Base-by-base conservation (phyloP, 1,139 yeast species). In the Blastobotrys indianensis region DNA sequence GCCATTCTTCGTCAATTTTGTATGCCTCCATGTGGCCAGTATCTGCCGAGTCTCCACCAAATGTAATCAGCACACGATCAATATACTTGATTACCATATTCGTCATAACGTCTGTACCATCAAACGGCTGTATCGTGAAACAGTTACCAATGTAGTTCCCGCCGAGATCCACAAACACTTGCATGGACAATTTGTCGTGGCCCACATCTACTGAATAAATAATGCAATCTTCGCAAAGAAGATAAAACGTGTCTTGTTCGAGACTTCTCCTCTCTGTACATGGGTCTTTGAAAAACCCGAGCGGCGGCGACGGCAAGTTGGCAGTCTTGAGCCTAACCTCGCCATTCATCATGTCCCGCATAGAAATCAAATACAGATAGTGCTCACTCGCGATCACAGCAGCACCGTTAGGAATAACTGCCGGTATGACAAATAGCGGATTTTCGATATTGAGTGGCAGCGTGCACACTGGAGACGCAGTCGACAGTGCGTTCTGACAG, bases 281-380 rank as follows among this genome's bases (percentile, higher is more conserved):
- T 1, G 49, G 49, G 32, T 46, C 49, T 17, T 41, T 39, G 30
- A 31, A 46, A 32, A 29, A 42, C 2, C 29, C 46, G n/a, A 46
- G 13, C 10, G 49, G 49, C 23, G 29, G 37, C 11, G 32, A 10
- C 3, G 17, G 39, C n/a, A 46, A 28, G n/a, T 38, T 39, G 32
- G 39, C 23, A 11, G 33, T 9, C 8, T 13, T 34, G 16, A 40
- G 13, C 31, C 32, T 15, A 7, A 30, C 35, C 8, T 39, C 35
- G 25, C 59, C 58, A 25, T 57, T 54, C 41, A 56, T 35, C 8
- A 54, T 45, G 37, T 56, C 58, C 7, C 48, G 46, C 17, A 53
- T 39, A 2, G 51, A 49, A 9, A 54, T 51, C 25, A 52, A 38
- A n/a, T 49, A 41, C 11, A 56, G 36, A 34, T 39, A 29, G n/a